Conservation (phyloP, 495 filamentous ascomycete genomes). For the Podospora comata region DNA sequence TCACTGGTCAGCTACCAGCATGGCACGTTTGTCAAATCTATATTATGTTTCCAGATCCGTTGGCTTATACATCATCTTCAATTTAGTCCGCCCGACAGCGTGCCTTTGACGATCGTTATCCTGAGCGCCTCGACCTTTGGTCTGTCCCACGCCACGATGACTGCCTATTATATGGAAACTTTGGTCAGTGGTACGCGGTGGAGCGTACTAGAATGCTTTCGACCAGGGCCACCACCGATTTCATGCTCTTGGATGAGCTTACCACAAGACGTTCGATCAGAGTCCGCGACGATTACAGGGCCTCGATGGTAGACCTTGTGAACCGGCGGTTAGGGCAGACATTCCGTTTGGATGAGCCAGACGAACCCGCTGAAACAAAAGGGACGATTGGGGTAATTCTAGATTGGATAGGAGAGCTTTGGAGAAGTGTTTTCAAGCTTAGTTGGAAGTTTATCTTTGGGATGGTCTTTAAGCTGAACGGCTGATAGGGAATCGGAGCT, state of each 20-base stretch:
- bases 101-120: neutral
- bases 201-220: neutral
- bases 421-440: neutral
- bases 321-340: neutral
- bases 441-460: neutral
- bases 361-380: neutral
- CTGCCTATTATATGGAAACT: neutral
- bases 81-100: neutral
- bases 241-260: too few relatives aligned
- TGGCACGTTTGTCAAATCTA: neutral
- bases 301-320: too few relatives aligned
- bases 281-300: too few relatives aligned
- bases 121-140: neutral
- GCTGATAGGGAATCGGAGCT: neutral
- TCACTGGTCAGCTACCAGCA: neutral
- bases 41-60: neutral
- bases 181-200: neutral
- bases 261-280: too few relatives aligned
- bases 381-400: neutral
- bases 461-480: neutral
- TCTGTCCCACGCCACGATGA: neutral
- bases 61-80: neutral
- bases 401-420: neutral
- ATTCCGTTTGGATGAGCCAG: neutral
- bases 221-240: neutral